Percentiles rank a stretch among this genome's conserved stretches.
phyloP scores from a whole-genome alignment of 2,329 filamentous ascomycete genomes.

The Fusarium pilosicola region DNA sequence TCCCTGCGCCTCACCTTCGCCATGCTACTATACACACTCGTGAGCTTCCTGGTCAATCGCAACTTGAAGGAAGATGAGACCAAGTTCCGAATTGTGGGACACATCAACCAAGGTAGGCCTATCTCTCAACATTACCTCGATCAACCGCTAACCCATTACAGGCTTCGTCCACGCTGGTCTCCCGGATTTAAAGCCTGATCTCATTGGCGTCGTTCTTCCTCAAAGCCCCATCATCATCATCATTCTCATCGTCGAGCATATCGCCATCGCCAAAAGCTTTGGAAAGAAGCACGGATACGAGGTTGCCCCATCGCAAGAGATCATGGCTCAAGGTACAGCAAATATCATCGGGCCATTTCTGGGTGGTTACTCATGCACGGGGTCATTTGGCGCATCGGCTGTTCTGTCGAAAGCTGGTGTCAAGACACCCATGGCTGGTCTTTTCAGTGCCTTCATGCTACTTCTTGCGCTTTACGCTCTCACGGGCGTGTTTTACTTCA shows the following conservation, averaged over 20 bases:
- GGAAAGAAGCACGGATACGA: constrained; percentile 82
- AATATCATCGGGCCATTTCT: constrained; percentile 82
- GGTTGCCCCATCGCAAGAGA: constrained; percentile 81
- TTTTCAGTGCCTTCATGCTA: constrained; percentile 81
- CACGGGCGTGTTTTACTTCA: constrained; percentile 83
- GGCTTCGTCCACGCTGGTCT: constrained; percentile 55
- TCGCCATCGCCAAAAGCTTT: constrained; percentile 85
- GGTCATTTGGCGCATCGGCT: constrained; percentile 73
- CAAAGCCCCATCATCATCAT: constrained; percentile 79
- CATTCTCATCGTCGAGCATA: constrained; percentile 83
- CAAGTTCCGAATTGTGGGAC: constrained; percentile 71
- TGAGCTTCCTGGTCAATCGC: constrained; percentile 75
- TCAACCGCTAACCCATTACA: constrained; percentile 13
- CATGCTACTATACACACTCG: constrained; percentile 78
- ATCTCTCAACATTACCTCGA: accelerated
- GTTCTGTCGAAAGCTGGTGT: constrained; percentile 88
- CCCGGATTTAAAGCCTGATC: constrained; percentile 57
- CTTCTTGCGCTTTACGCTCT: constrained; percentile 82
- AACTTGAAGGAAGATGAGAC: constrained; percentile 58
- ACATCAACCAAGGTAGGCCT: constrained; percentile 68
- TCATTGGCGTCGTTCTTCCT: constrained; percentile 67
- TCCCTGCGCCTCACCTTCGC: constrained; percentile 80
- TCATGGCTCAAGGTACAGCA: constrained; percentile 80
- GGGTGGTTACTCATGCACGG: constrained; percentile 61
- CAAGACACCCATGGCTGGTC: constrained; percentile 79